Evolutionary conservation across 176 grass and related monocot species (phyloP).

Genomic region (Carex kokanica): DNA sequence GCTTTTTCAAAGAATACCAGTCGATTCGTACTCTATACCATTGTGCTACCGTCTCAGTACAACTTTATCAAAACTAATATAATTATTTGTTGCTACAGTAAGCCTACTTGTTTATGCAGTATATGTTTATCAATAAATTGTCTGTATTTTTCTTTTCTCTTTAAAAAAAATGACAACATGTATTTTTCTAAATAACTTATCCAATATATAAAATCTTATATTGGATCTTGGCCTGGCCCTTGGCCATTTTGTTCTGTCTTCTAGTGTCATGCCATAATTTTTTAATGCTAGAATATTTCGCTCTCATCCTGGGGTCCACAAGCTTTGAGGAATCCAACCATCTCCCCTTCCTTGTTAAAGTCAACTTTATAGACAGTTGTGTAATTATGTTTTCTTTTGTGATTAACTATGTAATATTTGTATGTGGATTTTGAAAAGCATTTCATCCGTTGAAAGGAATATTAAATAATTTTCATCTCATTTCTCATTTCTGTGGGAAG

Average conservation of each 20-base stretch:
- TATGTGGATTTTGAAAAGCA: slow-evolving; percentile 30
- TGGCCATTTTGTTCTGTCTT: background rate
- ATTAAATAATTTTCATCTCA: background rate
- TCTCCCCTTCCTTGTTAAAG: slow-evolving; percentile 39
- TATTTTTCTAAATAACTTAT: background rate
- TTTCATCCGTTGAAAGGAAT: slow-evolving; percentile 25
- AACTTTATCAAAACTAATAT: background rate
- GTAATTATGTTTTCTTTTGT: background rate
- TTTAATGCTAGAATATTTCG: slow-evolving; percentile 67
- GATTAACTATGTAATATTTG: background rate
- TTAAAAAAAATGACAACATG: slow-evolving; percentile 10
- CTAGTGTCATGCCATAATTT: background rate
- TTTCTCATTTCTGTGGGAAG: background rate
- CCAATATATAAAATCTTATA: background rate
- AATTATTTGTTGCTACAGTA: background rate
- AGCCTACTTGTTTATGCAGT: background rate
- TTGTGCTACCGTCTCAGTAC: background rate
- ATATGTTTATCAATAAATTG: background rate
- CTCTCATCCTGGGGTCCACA: slow-evolving; percentile 41
- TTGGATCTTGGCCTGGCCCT: background rate
- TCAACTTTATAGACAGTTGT: slow-evolving; percentile 48
- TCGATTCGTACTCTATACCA: background rate
- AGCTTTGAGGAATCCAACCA: slow-evolving; percentile 47
- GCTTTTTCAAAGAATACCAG: too few relatives aligned
- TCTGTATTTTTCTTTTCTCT: background rate